A percentile compares a stretch with the other conserved stretches of the same genome.
Conservation (phyloP, 352 stramenopile species). For the Pythium periplocum region DNA sequence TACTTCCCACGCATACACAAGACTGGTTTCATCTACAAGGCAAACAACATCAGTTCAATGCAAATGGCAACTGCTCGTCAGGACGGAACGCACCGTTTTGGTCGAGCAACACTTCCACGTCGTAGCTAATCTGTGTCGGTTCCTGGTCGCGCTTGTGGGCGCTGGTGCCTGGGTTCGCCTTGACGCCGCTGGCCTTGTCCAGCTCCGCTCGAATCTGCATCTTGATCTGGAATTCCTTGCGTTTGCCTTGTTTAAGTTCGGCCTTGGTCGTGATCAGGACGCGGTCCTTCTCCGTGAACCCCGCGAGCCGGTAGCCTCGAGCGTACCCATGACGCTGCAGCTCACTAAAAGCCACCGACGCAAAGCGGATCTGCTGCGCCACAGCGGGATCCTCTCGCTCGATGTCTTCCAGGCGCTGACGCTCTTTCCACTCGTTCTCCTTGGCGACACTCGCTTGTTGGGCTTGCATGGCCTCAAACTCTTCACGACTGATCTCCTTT, state of each 20-base stretch:
- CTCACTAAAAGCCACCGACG: constrained; percentile 38
- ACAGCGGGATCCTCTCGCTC: constrained; percentile 37
- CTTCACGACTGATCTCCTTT: constrained; percentile 26
- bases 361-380: constrained; percentile 39
- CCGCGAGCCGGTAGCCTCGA: constrained; percentile 35
- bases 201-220: constrained; percentile 36
- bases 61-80: constrained; percentile 3
- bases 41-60: constrained; percentile 1
- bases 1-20: constrained; percentile 62
- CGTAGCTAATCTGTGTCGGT: constrained; percentile 21
- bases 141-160: constrained; percentile 15
- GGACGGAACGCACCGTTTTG: constrained; percentile 26
- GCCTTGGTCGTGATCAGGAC: constrained; percentile 25
- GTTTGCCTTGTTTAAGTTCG: constrained; percentile 17
- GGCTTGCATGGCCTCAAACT: constrained; percentile 15
- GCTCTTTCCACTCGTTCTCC: constrained; percentile 20
- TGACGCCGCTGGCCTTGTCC: constrained; percentile 9
- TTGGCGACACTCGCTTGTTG: constrained; percentile 24
- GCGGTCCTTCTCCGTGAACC: constrained; percentile 51
- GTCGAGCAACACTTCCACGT: constrained; percentile 23
- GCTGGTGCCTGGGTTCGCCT: constrained; percentile 23
- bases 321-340: constrained; percentile 60
- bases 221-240: constrained; percentile 37
- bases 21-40: constrained; percentile 35
- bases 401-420: constrained; percentile 30